A percentile compares a stretch with the other conserved stretches of the same genome.
Conservation (phyloP, 2,329 filamentous ascomycete genomes). For the Penicillium sclerotiorum region DNA sequence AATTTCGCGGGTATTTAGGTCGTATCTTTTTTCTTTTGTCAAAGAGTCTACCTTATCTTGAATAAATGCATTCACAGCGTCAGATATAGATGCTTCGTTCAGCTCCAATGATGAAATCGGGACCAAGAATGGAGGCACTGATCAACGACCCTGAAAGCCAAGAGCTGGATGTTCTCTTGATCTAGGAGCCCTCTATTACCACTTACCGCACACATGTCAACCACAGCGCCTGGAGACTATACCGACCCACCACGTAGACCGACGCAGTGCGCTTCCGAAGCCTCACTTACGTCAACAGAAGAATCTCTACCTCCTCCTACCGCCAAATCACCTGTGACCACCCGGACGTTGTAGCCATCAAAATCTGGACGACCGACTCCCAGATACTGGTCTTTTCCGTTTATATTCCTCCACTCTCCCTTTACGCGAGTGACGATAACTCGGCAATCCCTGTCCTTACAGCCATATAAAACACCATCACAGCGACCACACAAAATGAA, state of each 20-base stretch:
- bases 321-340: constrained; percentile 26
- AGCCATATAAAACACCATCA: constrained; percentile 7
- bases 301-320: constrained; percentile 27
- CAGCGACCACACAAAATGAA: neutral
- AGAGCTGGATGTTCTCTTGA: constrained; percentile 27
- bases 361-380: constrained; percentile 20
- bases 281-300: constrained; percentile 28
- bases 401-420: constrained; percentile 11
- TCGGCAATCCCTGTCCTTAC: constrained; percentile 3
- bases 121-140: constrained; percentile 28
- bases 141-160: constrained; percentile 29
- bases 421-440: neutral
- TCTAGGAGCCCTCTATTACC: constrained; percentile 21
- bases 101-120: constrained; percentile 29
- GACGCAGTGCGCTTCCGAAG: constrained; percentile 20
- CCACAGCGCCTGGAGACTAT: constrained; percentile 29
- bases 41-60: constrained; percentile 1
- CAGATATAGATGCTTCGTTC: constrained; percentile 25
- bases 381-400: constrained; percentile 23
- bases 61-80: neutral
- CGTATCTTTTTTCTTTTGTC: neutral
- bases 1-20: neutral
- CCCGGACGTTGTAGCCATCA: constrained; percentile 25
- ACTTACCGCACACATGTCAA: constrained; percentile 24
- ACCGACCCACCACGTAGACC: constrained; percentile 19